Conservation (phyloP, 257 asterid genomes). For the Penstemon eatonii region DNA sequence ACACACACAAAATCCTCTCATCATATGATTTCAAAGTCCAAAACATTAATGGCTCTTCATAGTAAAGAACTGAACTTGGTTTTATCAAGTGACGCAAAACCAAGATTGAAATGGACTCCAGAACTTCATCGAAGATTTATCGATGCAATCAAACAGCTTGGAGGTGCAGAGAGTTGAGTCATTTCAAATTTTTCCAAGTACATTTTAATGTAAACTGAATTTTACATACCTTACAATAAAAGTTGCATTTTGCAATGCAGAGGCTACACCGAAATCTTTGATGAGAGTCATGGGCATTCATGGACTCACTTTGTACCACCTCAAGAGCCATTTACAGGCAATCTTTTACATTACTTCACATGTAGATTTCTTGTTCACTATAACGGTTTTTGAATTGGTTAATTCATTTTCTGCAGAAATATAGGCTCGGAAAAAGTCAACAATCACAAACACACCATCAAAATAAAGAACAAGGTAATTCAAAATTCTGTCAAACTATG, state of each 20-base stretch:
- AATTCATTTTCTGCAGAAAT: conserved; percentile 58
- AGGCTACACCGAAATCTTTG: conserved; percentile 94
- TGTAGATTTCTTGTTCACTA: neutral
- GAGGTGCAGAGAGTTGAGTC: conserved; percentile 82
- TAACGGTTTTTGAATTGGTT: conserved; percentile 14
- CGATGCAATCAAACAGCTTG: conserved; percentile 72
- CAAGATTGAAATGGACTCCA: conserved; percentile 89
- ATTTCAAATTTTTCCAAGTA: neutral
- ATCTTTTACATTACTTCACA: conserved; percentile 5
- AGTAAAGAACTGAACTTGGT: conserved; percentile 55
- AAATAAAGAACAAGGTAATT: conserved; percentile 52
- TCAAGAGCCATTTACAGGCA: conserved; percentile 96
- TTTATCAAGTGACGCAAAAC: conserved; percentile 85
- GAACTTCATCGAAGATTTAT: conserved; percentile 73
- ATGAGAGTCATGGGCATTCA: conserved; percentile 89
- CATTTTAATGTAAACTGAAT: too few species aligned
- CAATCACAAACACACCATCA: conserved; percentile 46
- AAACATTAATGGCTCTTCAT: conserved; percentile 52
- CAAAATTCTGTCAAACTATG: conserved; percentile 9
- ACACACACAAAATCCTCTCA: conserved; percentile 23
- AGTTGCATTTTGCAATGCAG: conserved; percentile 44
- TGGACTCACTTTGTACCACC: conserved; percentile 90
- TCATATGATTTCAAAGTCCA: neutral
- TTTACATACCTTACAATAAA: neutral
- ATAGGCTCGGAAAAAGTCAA: conserved; percentile 73